These are phyloP conservation scores for Heterobasidion occidentale DNA, from an alignment of 1,284 basidiomycete species.

Conservation along the genomic window DNA sequence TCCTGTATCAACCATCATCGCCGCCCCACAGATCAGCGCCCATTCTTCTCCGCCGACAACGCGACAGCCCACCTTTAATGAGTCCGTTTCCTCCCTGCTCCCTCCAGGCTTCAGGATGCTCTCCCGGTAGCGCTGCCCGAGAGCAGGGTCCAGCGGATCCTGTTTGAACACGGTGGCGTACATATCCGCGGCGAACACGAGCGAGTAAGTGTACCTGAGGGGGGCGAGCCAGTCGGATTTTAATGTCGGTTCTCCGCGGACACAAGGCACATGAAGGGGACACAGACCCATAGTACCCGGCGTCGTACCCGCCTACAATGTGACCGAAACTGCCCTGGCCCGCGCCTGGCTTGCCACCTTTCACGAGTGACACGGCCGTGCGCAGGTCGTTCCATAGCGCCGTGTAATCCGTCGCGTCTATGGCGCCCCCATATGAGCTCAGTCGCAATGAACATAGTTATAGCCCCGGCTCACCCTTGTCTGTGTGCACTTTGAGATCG, in stretches of 20 bases:
- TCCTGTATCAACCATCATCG: conserved; percentile 24
- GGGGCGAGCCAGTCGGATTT: neutral
- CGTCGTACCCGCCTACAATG: conserved; percentile 70
- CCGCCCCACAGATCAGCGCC: no score
- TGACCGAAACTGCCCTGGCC: conserved; percentile 70
- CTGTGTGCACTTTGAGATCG: conserved; percentile 70
- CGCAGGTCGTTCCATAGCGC: conserved; percentile 67
- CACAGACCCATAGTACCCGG: conserved; percentile 68
- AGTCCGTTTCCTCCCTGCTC: conserved; percentile 49
- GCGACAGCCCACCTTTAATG: conserved; percentile 35
- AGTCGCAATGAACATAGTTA: neutral
- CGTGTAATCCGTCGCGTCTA: conserved; percentile 62
- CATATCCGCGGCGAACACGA: conserved; percentile 77
- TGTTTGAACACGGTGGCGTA: conserved; percentile 73
- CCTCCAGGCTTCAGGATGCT: conserved; percentile 50
- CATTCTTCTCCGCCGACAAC: no score
- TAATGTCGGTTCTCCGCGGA: neutral
- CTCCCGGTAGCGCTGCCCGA: conserved; percentile 43
- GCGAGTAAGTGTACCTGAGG: conserved; percentile 55
- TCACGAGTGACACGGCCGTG: conserved; percentile 59
- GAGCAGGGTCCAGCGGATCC: conserved; percentile 61
- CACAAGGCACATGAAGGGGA: no score
- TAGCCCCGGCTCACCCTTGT: conserved; percentile 37
- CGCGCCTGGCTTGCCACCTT: conserved; percentile 49
- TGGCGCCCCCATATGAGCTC: neutral